Evolutionary conservation across 129 eudicot genomes (phyloP).

Genomic region (Saussurea involucrata): DNA sequence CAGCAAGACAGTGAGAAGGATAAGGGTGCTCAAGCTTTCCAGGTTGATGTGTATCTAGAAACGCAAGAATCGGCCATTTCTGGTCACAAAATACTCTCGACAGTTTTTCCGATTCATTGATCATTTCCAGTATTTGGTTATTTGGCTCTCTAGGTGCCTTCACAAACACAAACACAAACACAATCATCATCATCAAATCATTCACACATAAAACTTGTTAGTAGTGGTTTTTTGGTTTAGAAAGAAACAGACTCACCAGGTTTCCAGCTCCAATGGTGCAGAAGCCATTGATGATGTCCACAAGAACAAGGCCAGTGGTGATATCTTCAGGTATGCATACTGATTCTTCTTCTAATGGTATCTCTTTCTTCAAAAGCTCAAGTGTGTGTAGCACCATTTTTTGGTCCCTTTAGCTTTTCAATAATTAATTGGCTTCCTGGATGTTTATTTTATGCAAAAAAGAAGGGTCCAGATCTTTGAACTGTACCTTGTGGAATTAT

Average conservation of each 20-base stretch:
- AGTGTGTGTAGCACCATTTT: conserved; percentile 43
- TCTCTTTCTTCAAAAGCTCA: conserved; percentile 55
- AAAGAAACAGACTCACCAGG: conserved; percentile 30
- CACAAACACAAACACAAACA: conserved; percentile 12
- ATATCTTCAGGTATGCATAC: conserved; percentile 38
- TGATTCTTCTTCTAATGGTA: conserved; percentile 59
- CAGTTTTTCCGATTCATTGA: conserved; percentile 46
- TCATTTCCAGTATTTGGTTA: conserved; percentile 46
- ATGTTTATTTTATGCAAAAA: background rate
- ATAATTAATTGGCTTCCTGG: background rate
- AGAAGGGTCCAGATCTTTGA: conserved; percentile 14
- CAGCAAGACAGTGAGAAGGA: conserved; percentile 71
- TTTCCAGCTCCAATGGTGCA: conserved; percentile 78
- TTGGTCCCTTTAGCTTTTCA: background rate
- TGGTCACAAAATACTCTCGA: conserved; percentile 56
- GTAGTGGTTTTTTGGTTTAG: background rate
- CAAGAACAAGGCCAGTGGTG: conserved; percentile 61
- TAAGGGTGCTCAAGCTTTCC: conserved; percentile 71
- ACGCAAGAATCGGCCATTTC: conserved; percentile 69
- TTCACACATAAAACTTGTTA: background rate
- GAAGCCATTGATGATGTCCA: conserved; percentile 82
- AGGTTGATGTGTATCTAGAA: conserved; percentile 69
- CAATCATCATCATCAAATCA: background rate
- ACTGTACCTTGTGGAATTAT: background rate
- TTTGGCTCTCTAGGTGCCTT: conserved; percentile 72